Evolutionary conservation across 2,329 filamentous ascomycete genomes (phyloP), one percentile per base, ranked within the genome.

Genomic region (Aspergillus aculeatus): DNA sequence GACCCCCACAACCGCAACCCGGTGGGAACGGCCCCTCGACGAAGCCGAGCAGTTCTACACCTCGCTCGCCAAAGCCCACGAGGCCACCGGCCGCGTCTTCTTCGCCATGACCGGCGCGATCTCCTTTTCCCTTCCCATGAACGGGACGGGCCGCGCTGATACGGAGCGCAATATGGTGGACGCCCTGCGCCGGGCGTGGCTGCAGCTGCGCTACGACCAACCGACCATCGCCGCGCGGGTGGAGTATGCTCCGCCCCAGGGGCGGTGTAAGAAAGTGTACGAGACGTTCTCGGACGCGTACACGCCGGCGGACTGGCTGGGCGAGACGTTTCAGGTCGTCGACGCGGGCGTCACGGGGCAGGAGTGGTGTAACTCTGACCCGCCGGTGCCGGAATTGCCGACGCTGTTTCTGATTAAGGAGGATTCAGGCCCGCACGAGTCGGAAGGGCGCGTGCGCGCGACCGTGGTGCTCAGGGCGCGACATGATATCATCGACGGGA

Each of bases 31-130:
- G 2, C 59, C 66, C 32, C 65, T 76, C 9, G 78, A 81, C 31
- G 78, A 81, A 57, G 68, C 71, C 0, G 78, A 81, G 56, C 62
- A 75, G 16, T 77, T 77, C 38, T 81, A 81, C 59, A 70, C 75
- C 0, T 64, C 73, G 0, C 61, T 80, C 10, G 69, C 69, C 0
- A 73, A 70, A 11, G 62, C 67, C 0, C 79, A 74, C 44, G 67
- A 75, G 24, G 75, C 68, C 1, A 78, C 69, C 31, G 76, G 75
- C 0, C 75, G 77, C 1, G 75, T 71, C 55, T 77, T 73, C 61
- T 81, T 80, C 53, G 74, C 73, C 2, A 78, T 82, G 4, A 79
- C 79, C 0, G 77, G 75, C 0, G 73, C 75, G 19, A 49, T 79
- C 1, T 75, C 76, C 1, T 58, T 67, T 4, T 57, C 59, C 4